phyloP scores from a whole-genome alignment of 139 green algal species.

The Coelastrella sp. region DNA sequence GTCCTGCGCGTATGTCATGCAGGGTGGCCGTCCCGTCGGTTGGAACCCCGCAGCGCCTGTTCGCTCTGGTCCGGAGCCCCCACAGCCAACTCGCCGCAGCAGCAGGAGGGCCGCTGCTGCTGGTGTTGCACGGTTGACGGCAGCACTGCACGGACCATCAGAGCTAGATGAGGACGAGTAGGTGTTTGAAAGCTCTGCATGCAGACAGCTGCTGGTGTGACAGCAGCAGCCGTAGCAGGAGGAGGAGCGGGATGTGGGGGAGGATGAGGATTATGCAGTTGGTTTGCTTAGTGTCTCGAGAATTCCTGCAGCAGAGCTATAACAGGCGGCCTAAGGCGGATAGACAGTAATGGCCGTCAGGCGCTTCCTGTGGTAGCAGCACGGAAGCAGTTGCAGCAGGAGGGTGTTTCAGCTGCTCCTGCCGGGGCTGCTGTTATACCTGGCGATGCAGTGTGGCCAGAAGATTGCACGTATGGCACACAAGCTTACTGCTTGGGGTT shows the following conservation, averaged over 20 bases:
- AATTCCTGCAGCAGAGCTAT: too few species aligned
- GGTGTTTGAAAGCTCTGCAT: not conserved
- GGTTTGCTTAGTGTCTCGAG: too few species aligned
- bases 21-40: not conserved
- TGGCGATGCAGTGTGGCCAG: too few species aligned
- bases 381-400: too few species aligned
- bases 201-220: not conserved
- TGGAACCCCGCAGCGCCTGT: not conserved
- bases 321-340: too few species aligned
- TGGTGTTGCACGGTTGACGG: constrained; percentile 24
- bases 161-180: constrained; percentile 46
- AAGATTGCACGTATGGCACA: too few species aligned
- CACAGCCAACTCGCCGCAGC: constrained; percentile 21
- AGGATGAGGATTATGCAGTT: too few species aligned
- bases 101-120: constrained; percentile 40
- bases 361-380: too few species aligned
- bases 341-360: too few species aligned
- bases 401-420: too few species aligned
- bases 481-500: too few species aligned
- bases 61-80: not conserved
- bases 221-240: not conserved
- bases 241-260: not conserved
- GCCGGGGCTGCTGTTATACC: too few species aligned
- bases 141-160: constrained; percentile 40
- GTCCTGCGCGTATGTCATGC: not conserved